Percentiles rank a stretch among this genome's conserved stretches.
Evolutionary conservation across 768 basidiomycete species (phyloP).

Genomic region (Lentinula aciculospora): DNA sequence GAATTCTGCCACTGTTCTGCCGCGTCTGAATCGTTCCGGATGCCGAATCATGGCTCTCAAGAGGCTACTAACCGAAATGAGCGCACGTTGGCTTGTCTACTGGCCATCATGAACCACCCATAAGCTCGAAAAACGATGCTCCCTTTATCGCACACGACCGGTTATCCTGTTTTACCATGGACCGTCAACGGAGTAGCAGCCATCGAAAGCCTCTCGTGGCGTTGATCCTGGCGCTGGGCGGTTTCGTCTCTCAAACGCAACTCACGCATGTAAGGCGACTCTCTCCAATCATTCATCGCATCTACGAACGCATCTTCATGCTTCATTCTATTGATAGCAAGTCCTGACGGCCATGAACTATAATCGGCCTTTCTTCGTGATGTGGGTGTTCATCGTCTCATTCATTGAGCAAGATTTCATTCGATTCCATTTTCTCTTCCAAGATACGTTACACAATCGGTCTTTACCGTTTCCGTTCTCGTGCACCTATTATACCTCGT

Average conservation of each 20-base stretch:
- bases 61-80: not conserved
- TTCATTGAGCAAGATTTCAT: not conserved
- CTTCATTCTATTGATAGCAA: not conserved
- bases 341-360: not conserved
- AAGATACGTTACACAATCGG: constrained; percentile 3
- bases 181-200: not conserved
- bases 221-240: not conserved
- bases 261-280: not conserved
- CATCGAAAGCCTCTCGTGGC: not conserved
- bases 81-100: constrained; percentile 5
- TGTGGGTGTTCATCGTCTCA: not conserved
- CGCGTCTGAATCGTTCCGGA: not conserved
- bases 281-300: too few relatives aligned
- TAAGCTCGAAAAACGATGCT: not conserved
- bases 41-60: not conserved
- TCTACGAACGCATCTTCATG: not conserved
- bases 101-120: not conserved
- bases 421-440: not conserved
- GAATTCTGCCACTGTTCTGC: not conserved
- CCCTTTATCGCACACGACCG: not conserved
- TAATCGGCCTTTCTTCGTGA: not conserved
- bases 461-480: not conserved
- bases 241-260: constrained; percentile 4
- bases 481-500: not conserved
- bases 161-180: not conserved